Base-by-base conservation (phyloP, 345 rosid genomes). In the Pugionium cornutum region DNA sequence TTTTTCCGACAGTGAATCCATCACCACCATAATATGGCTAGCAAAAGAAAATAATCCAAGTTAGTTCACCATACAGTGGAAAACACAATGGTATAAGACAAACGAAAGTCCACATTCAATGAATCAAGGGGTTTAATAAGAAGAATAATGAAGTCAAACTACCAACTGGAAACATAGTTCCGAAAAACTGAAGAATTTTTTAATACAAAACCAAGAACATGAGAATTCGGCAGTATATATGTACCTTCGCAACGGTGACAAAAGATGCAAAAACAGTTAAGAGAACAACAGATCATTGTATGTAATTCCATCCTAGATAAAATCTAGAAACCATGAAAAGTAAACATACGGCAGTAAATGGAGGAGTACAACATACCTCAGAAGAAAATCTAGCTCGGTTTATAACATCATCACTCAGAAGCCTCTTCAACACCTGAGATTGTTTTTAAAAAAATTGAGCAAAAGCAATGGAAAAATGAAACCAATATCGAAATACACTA, bases 391-490 rank as follows among this genome's bases (percentile, higher is more conserved):
- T 86, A 44, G 97, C 87, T 67, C 74, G 72, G 59, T 70, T 69
- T 60, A 94, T 88, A 74, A 79, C 82, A 39, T 78, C 92, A 75
- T 94, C 97, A 26, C 53, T 75, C 7, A 87, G 89, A 84, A 94
- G 81, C 54, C 47, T 88, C 79, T 85, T 90, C 69, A 94, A 74
- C 31, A 94, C 99, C 99, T 88, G 80, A 53, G 72, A 48, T 51
- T 31, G 41, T 43, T 67, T 51, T n/a, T 61, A 25, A 8, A 18
- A 0, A 18, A 58, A 10, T 27, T 7, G 34, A 54, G 34, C 18
- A 54, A 36, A 27, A 28, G 4, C 49, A 67, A 67, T 3, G 8
- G 34, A 48, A 18, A 32, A 30, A 53, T 6, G 3, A 64, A 53
- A 56, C 58, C 49, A 34, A 30, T 4, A 9, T 51, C 53, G 58